Evolutionary conservation across 768 basidiomycete species (phyloP).

Genomic region (Phylloporus scabripes): DNA sequence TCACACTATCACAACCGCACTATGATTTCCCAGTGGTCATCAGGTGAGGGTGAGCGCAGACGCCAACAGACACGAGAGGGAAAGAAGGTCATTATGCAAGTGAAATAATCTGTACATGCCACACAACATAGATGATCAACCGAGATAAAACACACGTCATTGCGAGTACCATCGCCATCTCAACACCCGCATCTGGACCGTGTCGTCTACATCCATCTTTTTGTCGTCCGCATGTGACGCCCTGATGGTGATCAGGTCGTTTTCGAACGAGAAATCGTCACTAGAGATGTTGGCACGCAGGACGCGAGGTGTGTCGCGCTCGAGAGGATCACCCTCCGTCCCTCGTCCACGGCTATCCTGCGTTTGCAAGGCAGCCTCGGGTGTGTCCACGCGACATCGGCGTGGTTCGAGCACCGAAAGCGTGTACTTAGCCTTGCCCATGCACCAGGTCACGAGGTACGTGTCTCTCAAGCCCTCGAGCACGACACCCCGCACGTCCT

Average conservation of each 20-base stretch:
- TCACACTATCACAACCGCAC: too few relatives aligned
- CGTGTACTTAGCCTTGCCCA: constrained; percentile 13
- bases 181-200: constrained; percentile 22
- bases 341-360: neutral
- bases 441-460: constrained; percentile 17
- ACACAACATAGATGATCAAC: constrained; percentile 12
- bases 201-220: constrained; percentile 14
- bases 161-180: constrained; percentile 24
- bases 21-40: too few relatives aligned
- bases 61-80: neutral
- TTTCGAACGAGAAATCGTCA: constrained; percentile 21
- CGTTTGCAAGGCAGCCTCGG: constrained; percentile 3
- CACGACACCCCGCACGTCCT: constrained; percentile 19
- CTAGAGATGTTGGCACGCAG: constrained; percentile 18
- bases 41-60: too few relatives aligned
- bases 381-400: neutral
- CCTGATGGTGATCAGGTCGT: constrained; percentile 15
- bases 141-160: constrained; percentile 10
- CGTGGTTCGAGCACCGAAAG: constrained; percentile 13
- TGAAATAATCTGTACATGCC: constrained; percentile 11
- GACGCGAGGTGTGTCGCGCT: constrained; percentile 1
- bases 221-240: constrained; percentile 3
- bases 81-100: neutral
- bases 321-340: neutral
- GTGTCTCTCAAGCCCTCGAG: constrained; percentile 23